These are phyloP conservation scores for Mollisiaceae sp. DNA, from an alignment of 2,329 filamentous ascomycete genomes.

Conservation along the genomic window DNA sequence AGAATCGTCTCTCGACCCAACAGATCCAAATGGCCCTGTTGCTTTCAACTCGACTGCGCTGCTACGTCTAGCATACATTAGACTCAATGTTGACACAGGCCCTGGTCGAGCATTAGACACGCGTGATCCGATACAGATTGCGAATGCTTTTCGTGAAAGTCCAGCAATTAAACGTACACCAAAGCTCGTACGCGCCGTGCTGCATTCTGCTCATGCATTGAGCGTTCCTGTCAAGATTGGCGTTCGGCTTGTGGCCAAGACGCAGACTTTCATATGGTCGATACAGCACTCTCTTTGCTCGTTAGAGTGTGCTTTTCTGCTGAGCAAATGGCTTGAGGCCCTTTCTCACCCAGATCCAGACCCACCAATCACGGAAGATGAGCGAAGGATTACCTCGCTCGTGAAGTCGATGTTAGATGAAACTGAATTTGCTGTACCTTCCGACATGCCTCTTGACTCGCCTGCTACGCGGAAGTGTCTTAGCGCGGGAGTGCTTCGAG, in stretches of 20 bases:
- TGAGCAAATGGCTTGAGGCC: conserved; percentile 41
- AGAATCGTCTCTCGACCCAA: conserved; percentile 50
- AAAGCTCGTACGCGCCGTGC: conserved; percentile 67
- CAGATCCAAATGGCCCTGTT: conserved; percentile 62
- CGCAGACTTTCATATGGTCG: conserved; percentile 66
- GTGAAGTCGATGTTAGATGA: conserved; percentile 67
- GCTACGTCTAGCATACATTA: conserved; percentile 65
- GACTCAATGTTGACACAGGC: conserved; percentile 68
- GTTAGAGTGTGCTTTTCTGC: conserved; percentile 64
- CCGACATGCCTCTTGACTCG: conserved; percentile 17
- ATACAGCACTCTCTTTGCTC: conserved; percentile 67
- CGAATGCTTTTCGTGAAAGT: conserved; percentile 62
- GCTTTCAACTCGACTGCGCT: conserved; percentile 69
- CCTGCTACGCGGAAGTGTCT: conserved; percentile 16
- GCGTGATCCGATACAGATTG: conserved; percentile 65
- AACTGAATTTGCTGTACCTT: conserved; percentile 58
- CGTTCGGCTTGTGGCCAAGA: conserved; percentile 65
- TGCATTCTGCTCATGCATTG: conserved; percentile 71
- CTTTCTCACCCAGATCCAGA: conserved; percentile 16
- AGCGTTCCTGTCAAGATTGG: conserved; percentile 69
- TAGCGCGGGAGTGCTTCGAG: conserved; percentile 14
- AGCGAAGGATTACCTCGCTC: conserved; percentile 53
- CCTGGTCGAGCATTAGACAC: conserved; percentile 68
- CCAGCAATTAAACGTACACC: conserved; percentile 63
- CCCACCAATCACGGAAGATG: conserved; percentile 38